These are phyloP conservation scores for Vigna mungo DNA, from an alignment of 306 rosid species.

Conservation along the genomic window DNA sequence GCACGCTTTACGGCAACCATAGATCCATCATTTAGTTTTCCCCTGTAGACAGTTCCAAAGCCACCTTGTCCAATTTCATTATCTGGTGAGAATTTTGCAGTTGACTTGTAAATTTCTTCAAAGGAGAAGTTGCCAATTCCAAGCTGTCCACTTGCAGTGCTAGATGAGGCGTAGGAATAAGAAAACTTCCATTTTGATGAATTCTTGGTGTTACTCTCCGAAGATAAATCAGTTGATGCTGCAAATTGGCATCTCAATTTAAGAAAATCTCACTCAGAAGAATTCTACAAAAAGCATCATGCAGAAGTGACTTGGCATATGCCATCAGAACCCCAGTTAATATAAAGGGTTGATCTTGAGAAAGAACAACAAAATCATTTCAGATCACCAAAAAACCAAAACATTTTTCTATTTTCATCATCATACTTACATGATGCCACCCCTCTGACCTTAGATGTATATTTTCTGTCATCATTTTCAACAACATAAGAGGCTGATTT, in stretches of 20 bases:
- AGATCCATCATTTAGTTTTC: constrained; percentile 77
- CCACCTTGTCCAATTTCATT: constrained; percentile 83
- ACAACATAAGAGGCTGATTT: constrained; percentile 44
- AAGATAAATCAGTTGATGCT: constrained; percentile 66
- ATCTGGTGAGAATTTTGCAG: constrained; percentile 69
- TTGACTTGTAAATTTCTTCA: constrained; percentile 83
- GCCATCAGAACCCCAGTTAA: constrained; percentile 10
- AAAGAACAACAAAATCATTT: constrained; percentile 18
- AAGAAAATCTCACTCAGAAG: constrained; percentile 19
- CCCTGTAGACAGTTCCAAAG: constrained; percentile 87
- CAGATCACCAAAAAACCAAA: background rate
- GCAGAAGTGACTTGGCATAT: background rate
- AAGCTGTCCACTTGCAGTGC: constrained; percentile 63
- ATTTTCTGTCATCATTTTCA: constrained; percentile 40
- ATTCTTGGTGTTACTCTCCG: constrained; percentile 56
- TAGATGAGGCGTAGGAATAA: constrained; percentile 60
- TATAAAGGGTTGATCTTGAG: constrained; percentile 35
- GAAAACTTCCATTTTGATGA: constrained; percentile 64
- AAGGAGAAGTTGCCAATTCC: constrained; percentile 60
- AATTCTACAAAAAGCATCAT: constrained; percentile 20
- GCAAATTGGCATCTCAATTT: constrained; percentile 44
- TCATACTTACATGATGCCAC: constrained; percentile 63
- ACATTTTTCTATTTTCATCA: background rate
- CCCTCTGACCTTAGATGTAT: constrained; percentile 45
- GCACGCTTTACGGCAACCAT: constrained; percentile 89